Conservation (phyloP, 192 early-diverging fungal species). For the Coemansia sp. region DNA sequence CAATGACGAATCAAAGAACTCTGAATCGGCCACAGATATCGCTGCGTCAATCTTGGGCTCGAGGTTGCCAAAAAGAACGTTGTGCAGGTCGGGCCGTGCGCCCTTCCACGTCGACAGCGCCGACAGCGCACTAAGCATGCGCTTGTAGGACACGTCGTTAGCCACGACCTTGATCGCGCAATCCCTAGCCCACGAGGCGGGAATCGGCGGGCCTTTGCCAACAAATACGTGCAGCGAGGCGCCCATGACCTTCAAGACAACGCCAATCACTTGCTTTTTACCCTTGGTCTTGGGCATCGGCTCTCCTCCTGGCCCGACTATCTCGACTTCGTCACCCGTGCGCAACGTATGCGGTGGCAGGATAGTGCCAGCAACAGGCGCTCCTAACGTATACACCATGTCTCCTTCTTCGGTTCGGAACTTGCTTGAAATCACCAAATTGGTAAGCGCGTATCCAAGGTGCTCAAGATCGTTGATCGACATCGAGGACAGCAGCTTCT, state of each 20-base stretch:
- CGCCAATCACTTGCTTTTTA: conserved; percentile 33
- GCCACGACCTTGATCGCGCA: conserved; percentile 59
- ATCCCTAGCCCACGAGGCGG: conserved; percentile 57
- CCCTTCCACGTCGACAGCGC: conserved; percentile 4
- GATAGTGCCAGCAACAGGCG: conserved; percentile 50
- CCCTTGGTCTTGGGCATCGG: neutral
- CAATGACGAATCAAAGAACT: conserved; percentile 60
- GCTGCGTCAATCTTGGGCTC: conserved; percentile 30
- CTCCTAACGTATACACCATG: conserved; percentile 40
- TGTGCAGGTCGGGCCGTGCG: conserved; percentile 31
- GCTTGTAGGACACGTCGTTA: conserved; percentile 41
- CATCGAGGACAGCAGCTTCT: conserved; percentile 2
- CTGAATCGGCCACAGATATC: conserved; percentile 1
- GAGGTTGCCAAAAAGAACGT: conserved; percentile 46
- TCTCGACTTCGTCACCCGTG: conserved; percentile 69
- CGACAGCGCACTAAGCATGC: conserved; percentile 44
- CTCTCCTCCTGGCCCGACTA: conserved; percentile 8
- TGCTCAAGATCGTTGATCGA: neutral
- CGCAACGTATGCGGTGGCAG: conserved; percentile 61
- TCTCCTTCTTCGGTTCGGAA: neutral
- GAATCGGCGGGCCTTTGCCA: conserved; percentile 48
- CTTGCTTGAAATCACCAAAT: conserved; percentile 52
- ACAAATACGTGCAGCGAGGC: conserved; percentile 62
- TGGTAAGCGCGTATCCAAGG: conserved; percentile 62
- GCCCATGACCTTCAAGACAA: conserved; percentile 57